These are phyloP conservation scores for Kandelia obovata DNA, from an alignment of 345 rosid species.

Conservation along the genomic window DNA sequence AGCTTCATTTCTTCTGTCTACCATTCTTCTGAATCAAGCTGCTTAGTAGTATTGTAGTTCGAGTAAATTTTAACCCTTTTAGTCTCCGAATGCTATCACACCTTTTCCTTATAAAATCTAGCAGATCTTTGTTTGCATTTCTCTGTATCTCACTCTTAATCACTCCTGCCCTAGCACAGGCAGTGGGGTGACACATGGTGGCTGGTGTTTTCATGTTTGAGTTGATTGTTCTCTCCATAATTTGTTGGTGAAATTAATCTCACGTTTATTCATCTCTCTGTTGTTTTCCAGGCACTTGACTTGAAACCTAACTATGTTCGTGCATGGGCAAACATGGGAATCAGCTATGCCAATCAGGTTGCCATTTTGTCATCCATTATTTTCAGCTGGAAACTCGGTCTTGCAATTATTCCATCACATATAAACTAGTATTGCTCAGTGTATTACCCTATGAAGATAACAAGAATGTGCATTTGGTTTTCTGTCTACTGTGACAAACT, in stretches of 20 bases:
- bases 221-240: not conserved
- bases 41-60: too few species aligned
- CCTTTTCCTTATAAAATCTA: too few species aligned
- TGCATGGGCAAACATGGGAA: constrained; percentile 99
- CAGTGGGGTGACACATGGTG: not conserved
- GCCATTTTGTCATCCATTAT: constrained; percentile 7
- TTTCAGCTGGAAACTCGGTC: not conserved
- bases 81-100: too few species aligned
- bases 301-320: constrained; percentile 99
- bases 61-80: too few species aligned
- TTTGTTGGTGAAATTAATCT: not conserved
- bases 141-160: too few species aligned
- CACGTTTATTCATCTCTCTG: not conserved
- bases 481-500: not conserved
- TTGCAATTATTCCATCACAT: not conserved
- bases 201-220: not conserved
- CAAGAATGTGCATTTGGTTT: too few species aligned
- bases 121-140: too few species aligned
- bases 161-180: too few species aligned
- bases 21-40: too few species aligned
- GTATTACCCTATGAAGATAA: too few species aligned
- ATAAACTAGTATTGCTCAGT: too few species aligned
- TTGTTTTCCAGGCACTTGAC: constrained; percentile 71
- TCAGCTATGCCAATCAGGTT: constrained; percentile 99
- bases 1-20: too few species aligned